These are phyloP conservation scores for Populus alba DNA, from an alignment of 345 rosid species.

Conservation along the genomic window DNA sequence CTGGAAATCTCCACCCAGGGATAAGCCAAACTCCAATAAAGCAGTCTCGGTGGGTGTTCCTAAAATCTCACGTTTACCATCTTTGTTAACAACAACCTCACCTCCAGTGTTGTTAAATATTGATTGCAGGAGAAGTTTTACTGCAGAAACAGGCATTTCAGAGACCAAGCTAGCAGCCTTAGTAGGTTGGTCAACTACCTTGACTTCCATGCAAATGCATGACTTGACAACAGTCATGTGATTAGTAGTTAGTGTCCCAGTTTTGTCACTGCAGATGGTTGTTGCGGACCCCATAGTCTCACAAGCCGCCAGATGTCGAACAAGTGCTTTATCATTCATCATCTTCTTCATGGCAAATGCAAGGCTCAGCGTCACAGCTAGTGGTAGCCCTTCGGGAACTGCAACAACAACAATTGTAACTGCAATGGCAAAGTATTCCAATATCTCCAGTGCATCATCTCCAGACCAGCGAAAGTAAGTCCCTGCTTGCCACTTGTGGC, in stretches of 20 bases:
- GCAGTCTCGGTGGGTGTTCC: slow-evolving; percentile 95
- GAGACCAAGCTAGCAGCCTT: slow-evolving; percentile 49
- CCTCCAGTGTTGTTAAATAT: slow-evolving; percentile 89
- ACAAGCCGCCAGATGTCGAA: slow-evolving; percentile 89
- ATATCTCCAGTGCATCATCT: slow-evolving; percentile 67
- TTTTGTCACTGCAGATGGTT: slow-evolving; percentile 86
- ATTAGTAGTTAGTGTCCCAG: slow-evolving; percentile 90
- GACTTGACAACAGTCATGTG: slow-evolving; percentile 91
- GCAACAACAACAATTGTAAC: slow-evolving; percentile 96
- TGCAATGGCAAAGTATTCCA: slow-evolving; percentile 86
- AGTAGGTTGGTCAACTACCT: slow-evolving; percentile 39
- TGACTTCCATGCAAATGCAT: slow-evolving; percentile 66
- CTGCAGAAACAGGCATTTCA: slow-evolving; percentile 54
- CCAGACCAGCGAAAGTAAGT: slow-evolving; percentile 63
- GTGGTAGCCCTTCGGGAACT: slow-evolving; percentile 92
- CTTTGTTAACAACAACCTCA: slow-evolving; percentile 68
- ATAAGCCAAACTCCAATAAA: slow-evolving; percentile 68
- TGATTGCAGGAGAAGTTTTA: slow-evolving; percentile 64
- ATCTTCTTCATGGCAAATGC: slow-evolving; percentile 98
- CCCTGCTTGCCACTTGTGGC: slow-evolving; percentile 50
- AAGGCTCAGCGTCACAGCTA: slow-evolving; percentile 92
- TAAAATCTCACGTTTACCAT: slow-evolving; percentile 64
- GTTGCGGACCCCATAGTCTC: slow-evolving; percentile 99
- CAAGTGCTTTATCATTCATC: slow-evolving; percentile 97
- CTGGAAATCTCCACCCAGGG: slow-evolving; percentile 78